These are phyloP conservation scores for Saccharum officinarum DNA, from an alignment of 176 grass and related monocot genomes.

Conservation along the genomic window DNA sequence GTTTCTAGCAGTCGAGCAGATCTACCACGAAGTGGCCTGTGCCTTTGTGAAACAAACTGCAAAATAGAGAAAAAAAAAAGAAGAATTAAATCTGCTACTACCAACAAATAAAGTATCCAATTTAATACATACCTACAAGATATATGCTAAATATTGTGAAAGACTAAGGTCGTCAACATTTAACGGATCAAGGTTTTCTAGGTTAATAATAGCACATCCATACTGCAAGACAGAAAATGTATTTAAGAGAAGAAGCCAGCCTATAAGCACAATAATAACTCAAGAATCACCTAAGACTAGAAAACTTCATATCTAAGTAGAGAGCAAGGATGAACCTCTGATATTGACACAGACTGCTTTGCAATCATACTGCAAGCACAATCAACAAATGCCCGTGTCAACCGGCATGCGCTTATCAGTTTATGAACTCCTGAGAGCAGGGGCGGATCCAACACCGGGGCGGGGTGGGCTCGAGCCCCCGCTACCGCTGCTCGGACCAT, in stretches of 20 bases:
- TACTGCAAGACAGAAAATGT: slow-evolving; percentile 50
- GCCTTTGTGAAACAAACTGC: slow-evolving; percentile 91
- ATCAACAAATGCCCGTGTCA: slow-evolving; percentile 63
- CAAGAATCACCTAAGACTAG: slow-evolving; percentile 17
- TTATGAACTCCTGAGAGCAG: slow-evolving; percentile 68
- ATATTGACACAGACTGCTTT: slow-evolving; percentile 64
- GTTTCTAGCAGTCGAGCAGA: slow-evolving; percentile 48
- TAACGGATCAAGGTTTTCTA: slow-evolving; percentile 73
- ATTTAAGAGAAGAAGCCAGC: background rate
- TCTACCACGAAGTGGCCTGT: slow-evolving; percentile 81
- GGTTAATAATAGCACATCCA: slow-evolving; percentile 82
- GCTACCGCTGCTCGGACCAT: too few relatives aligned
- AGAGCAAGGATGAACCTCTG: slow-evolving; percentile 52
- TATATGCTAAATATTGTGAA: slow-evolving; percentile 64
- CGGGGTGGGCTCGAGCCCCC: too few relatives aligned
- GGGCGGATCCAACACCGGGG: too few relatives aligned
- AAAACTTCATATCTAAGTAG: slow-evolving; percentile 20
- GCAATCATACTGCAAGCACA: slow-evolving; percentile 47
- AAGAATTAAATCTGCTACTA: background rate
- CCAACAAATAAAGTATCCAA: background rate
- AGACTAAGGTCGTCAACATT: slow-evolving; percentile 81
- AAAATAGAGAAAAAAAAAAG: background rate
- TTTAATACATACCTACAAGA: slow-evolving; percentile 71
- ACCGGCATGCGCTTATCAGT: slow-evolving; percentile 69
- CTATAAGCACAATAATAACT: background rate